Conservation (phyloP, 2,329 filamentous ascomycete genomes). For the Cladosporium sp. region DNA sequence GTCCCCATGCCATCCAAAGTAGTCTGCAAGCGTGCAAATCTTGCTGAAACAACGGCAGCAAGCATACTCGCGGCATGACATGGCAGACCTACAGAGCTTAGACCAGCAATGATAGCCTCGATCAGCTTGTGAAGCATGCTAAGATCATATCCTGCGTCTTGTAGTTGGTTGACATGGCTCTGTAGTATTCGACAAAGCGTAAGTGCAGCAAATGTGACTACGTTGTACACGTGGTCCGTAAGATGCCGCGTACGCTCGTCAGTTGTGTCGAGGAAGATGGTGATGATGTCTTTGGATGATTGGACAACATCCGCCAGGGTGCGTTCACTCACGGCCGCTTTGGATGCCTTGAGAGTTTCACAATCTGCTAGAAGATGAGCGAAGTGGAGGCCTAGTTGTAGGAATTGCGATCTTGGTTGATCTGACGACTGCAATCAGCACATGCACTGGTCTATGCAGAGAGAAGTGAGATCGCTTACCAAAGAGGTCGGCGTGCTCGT, state of each 20-base stretch:
- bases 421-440: constrained; percentile 34
- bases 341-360: constrained; percentile 37
- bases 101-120: neutral
- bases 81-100: neutral
- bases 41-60: neutral
- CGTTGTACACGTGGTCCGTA: constrained; percentile 51
- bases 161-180: constrained; percentile 9
- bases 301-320: constrained; percentile 43
- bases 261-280: constrained; percentile 45
- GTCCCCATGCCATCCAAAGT: neutral
- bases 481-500: neutral
- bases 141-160: neutral
- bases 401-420: constrained; percentile 47
- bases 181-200: constrained; percentile 41
- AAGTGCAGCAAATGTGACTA: constrained; percentile 48
- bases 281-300: constrained; percentile 43
- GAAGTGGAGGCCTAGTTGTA: constrained; percentile 50
- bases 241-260: constrained; percentile 48
- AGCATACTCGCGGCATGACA: constrained; percentile 5
- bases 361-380: constrained; percentile 47
- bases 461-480: neutral
- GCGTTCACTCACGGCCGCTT: neutral
- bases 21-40: neutral
- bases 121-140: neutral
- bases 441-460: neutral